Conservation (phyloP, 176 grass and related monocot species). For the Aegilops sharonensis region DNA sequence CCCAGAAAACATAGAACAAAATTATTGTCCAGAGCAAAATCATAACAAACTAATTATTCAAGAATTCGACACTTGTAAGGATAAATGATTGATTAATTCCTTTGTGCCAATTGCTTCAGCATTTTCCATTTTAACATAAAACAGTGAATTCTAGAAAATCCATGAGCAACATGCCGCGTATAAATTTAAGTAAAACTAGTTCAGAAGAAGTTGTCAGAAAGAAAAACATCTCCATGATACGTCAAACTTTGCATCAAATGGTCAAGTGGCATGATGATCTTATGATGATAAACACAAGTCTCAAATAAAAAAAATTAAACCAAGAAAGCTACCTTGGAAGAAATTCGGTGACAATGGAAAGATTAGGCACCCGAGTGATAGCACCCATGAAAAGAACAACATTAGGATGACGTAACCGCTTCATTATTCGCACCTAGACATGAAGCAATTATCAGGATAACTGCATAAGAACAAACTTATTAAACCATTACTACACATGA, state of each 20-base stretch:
- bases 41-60: not conserved
- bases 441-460: conserved; percentile 27
- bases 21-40: not conserved
- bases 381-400: conserved; percentile 99
- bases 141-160: not conserved
- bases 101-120: not conserved
- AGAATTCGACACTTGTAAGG: not conserved
- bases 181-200: conserved; percentile 25
- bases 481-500: not conserved
- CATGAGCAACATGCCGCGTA: conserved; percentile 5
- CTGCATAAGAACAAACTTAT: not conserved
- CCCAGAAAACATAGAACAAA: not conserved
- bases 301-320: conserved; percentile 4
- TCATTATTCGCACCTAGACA: conserved; percentile 91
- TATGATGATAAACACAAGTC: not conserved
- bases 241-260: conserved; percentile 20
- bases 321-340: conserved; percentile 74
- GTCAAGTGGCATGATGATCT: conserved; percentile 9
- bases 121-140: conserved; percentile 1
- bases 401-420: conserved; percentile 92
- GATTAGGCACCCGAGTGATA: conserved; percentile 86
- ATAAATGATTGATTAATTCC: not conserved
- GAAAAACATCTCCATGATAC: not conserved
- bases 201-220: not conserved
- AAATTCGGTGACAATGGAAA: conserved; percentile 98